phyloP scores from a whole-genome alignment of 2,329 filamentous ascomycete genomes.

The Venturia carpophila region DNA sequence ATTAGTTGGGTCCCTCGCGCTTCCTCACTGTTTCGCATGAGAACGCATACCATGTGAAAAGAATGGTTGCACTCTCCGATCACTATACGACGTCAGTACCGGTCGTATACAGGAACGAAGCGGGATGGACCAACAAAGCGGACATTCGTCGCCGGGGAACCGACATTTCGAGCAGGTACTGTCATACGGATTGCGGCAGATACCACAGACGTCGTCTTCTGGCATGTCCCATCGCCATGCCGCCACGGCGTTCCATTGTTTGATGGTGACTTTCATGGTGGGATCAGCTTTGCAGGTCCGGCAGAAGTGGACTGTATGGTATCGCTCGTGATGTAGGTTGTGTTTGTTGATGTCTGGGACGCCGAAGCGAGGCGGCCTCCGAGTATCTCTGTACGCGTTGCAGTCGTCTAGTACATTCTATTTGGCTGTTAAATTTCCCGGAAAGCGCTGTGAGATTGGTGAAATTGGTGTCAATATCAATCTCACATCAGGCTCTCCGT shows the following conservation, averaged over 20 bases:
- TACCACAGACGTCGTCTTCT: conserved; percentile 95
- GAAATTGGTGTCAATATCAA: too few relatives aligned
- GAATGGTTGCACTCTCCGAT: conserved; percentile 95
- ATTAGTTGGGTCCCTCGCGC: conserved; percentile 9
- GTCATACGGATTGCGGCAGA: conserved; percentile 96
- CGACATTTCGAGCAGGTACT: conserved; percentile 97
- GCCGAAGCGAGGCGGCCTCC: neutral
- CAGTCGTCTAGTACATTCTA: too few relatives aligned
- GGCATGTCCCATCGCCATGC: conserved; percentile 98
- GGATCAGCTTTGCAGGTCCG: neutral
- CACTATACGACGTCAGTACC: conserved; percentile 46
- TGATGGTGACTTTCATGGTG: conserved; percentile 89
- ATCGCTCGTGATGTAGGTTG: conserved; percentile 14
- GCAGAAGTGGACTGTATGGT: conserved; percentile 17
- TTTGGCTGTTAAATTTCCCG: too few relatives aligned
- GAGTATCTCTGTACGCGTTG: neutral
- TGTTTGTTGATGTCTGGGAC: conserved; percentile 18
- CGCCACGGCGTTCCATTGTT: conserved; percentile 86
- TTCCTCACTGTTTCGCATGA: conserved; percentile 17
- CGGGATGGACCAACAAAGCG: conserved; percentile 57
- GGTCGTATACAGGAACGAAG: neutral
- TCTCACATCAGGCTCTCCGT: neutral
- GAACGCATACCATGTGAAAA: conserved; percentile 74
- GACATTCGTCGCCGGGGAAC: conserved; percentile 94
- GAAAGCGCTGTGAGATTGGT: too few relatives aligned